Percentiles rank a stretch among this genome's conserved stretches.
Conservation (phyloP, 371 early-diverging fungal genomes). For the Mucor indicus region DNA sequence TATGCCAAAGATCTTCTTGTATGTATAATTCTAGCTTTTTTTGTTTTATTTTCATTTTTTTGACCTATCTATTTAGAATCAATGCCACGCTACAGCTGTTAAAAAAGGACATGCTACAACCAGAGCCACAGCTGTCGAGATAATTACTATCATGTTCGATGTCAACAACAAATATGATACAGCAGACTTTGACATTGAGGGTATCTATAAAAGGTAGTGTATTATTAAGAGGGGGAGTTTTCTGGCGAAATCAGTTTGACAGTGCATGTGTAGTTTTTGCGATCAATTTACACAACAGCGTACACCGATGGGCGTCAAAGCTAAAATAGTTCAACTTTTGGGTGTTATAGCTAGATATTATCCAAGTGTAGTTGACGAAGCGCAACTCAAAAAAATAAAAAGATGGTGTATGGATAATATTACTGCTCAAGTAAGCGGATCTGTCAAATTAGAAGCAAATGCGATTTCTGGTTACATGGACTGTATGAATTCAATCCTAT, state of each 20-base stretch:
- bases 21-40: not conserved
- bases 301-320: constrained; percentile 32
- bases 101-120: constrained; percentile 4
- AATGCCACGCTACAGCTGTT: not conserved
- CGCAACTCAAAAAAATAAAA: constrained; percentile 13
- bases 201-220: constrained; percentile 56
- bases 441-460: constrained; percentile 14
- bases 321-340: constrained; percentile 44
- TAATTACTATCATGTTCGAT: constrained; percentile 6
- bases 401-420: constrained; percentile 42
- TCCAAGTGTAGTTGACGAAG: constrained; percentile 20
- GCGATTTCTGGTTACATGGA: constrained; percentile 37
- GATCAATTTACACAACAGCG: constrained; percentile 10
- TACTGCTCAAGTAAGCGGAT: not conserved
- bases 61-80: not conserved
- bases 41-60: not conserved
- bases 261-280: constrained; percentile 15
- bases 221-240: not conserved
- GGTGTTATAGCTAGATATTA: constrained; percentile 41
- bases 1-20: constrained; percentile 25
- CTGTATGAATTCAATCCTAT: constrained; percentile 42
- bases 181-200: constrained; percentile 51
- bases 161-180: constrained; percentile 6
- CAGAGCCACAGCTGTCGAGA: constrained; percentile 6
- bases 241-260: not conserved